phyloP scores from a whole-genome alignment of 495 filamentous ascomycete genomes.

The Lindgomyces ingoldianus region DNA sequence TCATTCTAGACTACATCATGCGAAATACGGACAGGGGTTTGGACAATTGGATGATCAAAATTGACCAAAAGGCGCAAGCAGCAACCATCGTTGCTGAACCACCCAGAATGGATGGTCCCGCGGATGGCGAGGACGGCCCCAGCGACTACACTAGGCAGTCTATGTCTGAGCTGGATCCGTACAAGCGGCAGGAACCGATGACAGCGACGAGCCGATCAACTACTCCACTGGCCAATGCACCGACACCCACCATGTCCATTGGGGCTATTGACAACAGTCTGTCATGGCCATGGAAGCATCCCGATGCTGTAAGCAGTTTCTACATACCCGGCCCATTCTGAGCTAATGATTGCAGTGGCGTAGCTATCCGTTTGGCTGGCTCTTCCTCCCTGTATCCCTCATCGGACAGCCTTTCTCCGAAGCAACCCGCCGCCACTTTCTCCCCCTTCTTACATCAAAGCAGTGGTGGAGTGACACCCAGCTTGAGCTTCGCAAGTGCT shows the following conservation, averaged over 20 bases:
- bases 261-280: conserved; percentile 97
- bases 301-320: conserved; percentile 71
- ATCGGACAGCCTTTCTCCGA: conserved; percentile 96
- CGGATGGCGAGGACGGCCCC: conserved; percentile 42
- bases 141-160: conserved; percentile 33
- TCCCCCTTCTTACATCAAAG: conserved; percentile 88
- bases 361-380: conserved; percentile 97
- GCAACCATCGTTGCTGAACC: conserved; percentile 86
- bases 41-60: conserved; percentile 99
- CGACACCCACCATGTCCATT: conserved; percentile 67
- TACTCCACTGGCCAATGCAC: conserved; percentile 53
- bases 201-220: conserved; percentile 65
- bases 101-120: conserved; percentile 59
- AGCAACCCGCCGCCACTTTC: conserved; percentile 88
- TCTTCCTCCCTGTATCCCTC: conserved; percentile 93
- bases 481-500: conserved; percentile 75
- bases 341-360: conserved; percentile 57
- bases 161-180: conserved; percentile 55
- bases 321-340: neutral
- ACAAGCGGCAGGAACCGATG: conserved; percentile 82
- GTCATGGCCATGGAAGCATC: conserved; percentile 99
- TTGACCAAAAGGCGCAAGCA: conserved; percentile 78
- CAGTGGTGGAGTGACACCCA: conserved; percentile 97
- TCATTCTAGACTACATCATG: conserved; percentile 99
- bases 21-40: conserved; percentile 94